A percentile compares a stretch with the other conserved stretches of the same genome.
phyloP scores from a whole-genome alignment of 2,329 filamentous ascomycete genomes.

The Parastagonospora avenae region DNA sequence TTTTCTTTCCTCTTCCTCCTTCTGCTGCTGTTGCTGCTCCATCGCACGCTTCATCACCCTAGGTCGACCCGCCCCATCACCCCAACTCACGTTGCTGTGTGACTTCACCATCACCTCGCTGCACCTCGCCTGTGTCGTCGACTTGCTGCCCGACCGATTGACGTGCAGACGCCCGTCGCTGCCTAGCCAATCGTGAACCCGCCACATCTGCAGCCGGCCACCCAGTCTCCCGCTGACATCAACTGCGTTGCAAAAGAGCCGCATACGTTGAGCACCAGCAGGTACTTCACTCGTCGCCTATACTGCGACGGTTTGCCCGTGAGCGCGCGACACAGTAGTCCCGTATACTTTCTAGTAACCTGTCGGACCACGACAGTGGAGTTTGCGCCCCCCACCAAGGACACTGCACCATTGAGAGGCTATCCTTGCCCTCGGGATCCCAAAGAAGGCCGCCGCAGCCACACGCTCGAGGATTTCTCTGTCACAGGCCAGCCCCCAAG shows the following conservation, averaged over 20 bases:
- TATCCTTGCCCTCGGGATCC: constrained; percentile 25
- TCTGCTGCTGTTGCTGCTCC: constrained; percentile 20
- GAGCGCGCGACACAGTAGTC: constrained; percentile 23
- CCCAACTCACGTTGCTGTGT: constrained; percentile 16
- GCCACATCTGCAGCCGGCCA: constrained; percentile 25
- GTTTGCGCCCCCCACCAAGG: constrained; percentile 9
- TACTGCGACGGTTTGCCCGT: constrained; percentile 13
- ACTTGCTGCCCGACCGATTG: constrained; percentile 41
- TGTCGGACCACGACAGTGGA: constrained; percentile 22
- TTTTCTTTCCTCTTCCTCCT: constrained; percentile 17
- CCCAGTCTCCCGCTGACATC: constrained; percentile 24
- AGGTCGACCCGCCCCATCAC: not conserved
- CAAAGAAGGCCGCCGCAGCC: constrained; percentile 38
- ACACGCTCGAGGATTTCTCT: constrained; percentile 36
- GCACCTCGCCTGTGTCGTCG: constrained; percentile 15
- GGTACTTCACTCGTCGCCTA: constrained; percentile 32
- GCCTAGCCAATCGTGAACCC: constrained; percentile 35
- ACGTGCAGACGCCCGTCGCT: constrained; percentile 37
- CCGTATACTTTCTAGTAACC: constrained; percentile 29
- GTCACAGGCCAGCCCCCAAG: constrained; percentile 33
- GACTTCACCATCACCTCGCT: constrained; percentile 12
- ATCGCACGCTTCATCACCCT: constrained; percentile 1
- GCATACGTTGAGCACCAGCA: constrained; percentile 24
- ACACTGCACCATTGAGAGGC: constrained; percentile 20
- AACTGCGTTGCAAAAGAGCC: constrained; percentile 33